Evolutionary conservation across 768 basidiomycete species (phyloP).

Genomic region (Pholiota molesta): DNA sequence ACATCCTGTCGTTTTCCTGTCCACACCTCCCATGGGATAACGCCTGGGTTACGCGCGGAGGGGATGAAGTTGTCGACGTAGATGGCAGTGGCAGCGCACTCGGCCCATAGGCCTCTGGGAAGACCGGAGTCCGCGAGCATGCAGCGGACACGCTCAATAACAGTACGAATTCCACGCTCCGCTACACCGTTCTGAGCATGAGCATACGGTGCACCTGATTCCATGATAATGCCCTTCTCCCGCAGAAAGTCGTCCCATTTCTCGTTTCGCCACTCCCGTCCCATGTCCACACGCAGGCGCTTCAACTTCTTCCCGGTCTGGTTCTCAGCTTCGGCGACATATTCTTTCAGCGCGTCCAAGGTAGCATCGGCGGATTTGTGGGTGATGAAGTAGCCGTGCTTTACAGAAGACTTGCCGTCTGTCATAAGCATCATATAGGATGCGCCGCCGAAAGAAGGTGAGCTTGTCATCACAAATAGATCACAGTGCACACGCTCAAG

Average conservation of each 20-base stretch:
- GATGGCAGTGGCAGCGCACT: constrained; percentile 1
- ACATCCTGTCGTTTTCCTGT: constrained; percentile 17
- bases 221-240: neutral
- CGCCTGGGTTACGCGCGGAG: constrained; percentile 12
- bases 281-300: neutral
- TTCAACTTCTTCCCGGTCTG: neutral
- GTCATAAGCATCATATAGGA: constrained; percentile 27
- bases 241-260: constrained; percentile 3
- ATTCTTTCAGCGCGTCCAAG: constrained; percentile 5
- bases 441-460: constrained; percentile 18
- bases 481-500: constrained; percentile 27
- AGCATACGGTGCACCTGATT: constrained; percentile 6
- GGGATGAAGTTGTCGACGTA: constrained; percentile 16
- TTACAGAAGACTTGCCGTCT: constrained; percentile 21
- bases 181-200: constrained; percentile 6
- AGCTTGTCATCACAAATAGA: constrained; percentile 26
- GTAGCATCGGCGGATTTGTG: constrained; percentile 24
- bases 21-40: constrained; percentile 19
- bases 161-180: constrained; percentile 5
- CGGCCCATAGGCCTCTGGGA: constrained; percentile 11
- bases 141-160: neutral
- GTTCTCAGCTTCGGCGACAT: constrained; percentile 3
- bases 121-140: constrained; percentile 10
- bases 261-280: neutral
- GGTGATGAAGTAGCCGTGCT: constrained; percentile 21